These are phyloP conservation scores for Backusella parvicylindrica DNA, from an alignment of 192 early-diverging fungal species.

Conservation along the genomic window DNA sequence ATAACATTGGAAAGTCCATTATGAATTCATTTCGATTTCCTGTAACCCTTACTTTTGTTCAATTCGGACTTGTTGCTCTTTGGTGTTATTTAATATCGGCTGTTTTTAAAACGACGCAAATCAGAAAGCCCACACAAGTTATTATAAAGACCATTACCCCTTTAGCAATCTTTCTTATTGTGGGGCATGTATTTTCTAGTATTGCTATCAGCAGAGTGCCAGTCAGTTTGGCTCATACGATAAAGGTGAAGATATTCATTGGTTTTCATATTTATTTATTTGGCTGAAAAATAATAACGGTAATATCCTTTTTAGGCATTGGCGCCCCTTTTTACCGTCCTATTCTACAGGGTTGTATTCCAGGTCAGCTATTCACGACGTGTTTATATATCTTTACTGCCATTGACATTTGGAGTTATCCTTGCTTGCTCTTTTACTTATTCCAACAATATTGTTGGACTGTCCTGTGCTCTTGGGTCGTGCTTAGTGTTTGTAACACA, in stretches of 20 bases:
- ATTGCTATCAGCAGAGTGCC: constrained; percentile 76
- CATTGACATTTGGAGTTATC: constrained; percentile 86
- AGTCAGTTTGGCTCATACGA: constrained; percentile 83
- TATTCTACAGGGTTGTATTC: constrained; percentile 70
- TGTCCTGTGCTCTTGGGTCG: constrained; percentile 70
- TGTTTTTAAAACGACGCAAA: constrained; percentile 43
- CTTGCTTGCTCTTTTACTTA: constrained; percentile 76
- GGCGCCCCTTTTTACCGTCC: constrained; percentile 84
- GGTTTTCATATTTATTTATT: not conserved
- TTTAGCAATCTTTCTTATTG: constrained; percentile 75
- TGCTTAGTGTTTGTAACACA: constrained; percentile 83
- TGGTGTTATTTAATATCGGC: constrained; percentile 51
- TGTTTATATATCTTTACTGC: constrained; percentile 76
- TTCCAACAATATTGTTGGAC: constrained; percentile 67
- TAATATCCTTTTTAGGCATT: constrained; percentile 55
- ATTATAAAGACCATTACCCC: constrained; percentile 66
- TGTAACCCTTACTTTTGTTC: constrained; percentile 78
- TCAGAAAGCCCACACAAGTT: constrained; percentile 49
- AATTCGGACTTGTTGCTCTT: constrained; percentile 75
- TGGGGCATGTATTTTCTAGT: constrained; percentile 79
- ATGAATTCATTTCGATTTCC: constrained; percentile 76
- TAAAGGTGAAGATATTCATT: constrained; percentile 61
- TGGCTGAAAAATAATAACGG: not conserved
- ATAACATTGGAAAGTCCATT: constrained; percentile 81
- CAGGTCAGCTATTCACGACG: constrained; percentile 60